phyloP scores from a whole-genome alignment of 2,329 filamentous ascomycete genomes.

The Sarocladium kiliense region DNA sequence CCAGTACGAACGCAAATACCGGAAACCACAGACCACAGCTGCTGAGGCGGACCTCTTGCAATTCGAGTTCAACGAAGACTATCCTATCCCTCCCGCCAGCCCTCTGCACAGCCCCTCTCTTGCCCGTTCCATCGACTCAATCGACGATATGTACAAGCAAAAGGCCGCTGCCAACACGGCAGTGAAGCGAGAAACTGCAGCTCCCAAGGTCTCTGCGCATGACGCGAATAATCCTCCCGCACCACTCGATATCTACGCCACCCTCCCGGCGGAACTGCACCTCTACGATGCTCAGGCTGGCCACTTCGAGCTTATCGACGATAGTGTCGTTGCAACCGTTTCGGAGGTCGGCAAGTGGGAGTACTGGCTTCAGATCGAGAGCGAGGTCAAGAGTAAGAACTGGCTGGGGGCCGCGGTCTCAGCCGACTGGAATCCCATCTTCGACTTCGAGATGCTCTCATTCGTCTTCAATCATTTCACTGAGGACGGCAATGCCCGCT shows the following conservation, averaged over 20 bases:
- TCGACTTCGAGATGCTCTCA: conserved; percentile 98
- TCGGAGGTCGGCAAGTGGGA: conserved; percentile 86
- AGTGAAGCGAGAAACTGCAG: conserved; percentile 33
- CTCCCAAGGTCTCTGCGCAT: conserved; percentile 16
- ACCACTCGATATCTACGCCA: conserved; percentile 65
- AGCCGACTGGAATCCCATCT: conserved; percentile 93
- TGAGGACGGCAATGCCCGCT: conserved; percentile 83
- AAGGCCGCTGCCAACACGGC: conserved; percentile 41
- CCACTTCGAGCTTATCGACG: conserved; percentile 77
- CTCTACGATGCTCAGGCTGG: conserved; percentile 87
- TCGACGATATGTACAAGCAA: conserved; percentile 51
- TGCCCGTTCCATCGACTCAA: conserved; percentile 48
- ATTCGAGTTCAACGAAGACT: conserved; percentile 69
- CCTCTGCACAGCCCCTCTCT: conserved; percentile 55
- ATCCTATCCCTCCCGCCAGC: conserved; percentile 60
- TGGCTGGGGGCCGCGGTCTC: conserved; percentile 85
- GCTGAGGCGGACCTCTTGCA: conserved; percentile 75
- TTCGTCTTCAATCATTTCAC: conserved; percentile 99
- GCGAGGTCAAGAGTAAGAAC: conserved; percentile 56
- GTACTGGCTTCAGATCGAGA: conserved; percentile 88
- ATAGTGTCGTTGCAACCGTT: conserved; percentile 70
- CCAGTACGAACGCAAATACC: conserved; percentile 96
- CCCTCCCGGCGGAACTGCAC: conserved; percentile 80
- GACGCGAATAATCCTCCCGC: conserved; percentile 48
- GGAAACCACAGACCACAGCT: conserved; percentile 72